Conservation (phyloP, 495 filamentous ascomycete species). For the Annulohypoxylon nitens region DNA sequence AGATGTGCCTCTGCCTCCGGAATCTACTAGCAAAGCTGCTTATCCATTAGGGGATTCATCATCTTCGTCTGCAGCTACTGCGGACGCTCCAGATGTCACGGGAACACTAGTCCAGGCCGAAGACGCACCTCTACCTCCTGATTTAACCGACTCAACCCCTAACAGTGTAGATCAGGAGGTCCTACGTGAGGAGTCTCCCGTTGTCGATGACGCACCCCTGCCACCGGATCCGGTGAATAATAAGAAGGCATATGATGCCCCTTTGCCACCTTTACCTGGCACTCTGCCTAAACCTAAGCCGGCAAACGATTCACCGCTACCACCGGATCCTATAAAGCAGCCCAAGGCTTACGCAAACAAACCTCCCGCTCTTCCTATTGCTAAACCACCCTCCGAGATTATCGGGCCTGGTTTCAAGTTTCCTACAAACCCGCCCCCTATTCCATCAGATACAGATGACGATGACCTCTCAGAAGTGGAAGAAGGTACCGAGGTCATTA, state of each 20-base stretch:
- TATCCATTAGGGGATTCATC: slow-evolving; percentile 77
- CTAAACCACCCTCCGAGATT: slow-evolving; percentile 33
- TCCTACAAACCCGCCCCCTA: slow-evolving; percentile 46
- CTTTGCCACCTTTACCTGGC: slow-evolving; percentile 56
- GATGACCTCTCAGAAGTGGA: slow-evolving; percentile 60
- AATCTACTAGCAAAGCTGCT: slow-evolving; percentile 75
- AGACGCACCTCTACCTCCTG: slow-evolving; percentile 72
- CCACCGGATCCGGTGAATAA: slow-evolving; percentile 59
- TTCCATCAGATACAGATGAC: slow-evolving; percentile 53
- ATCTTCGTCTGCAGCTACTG: slow-evolving; percentile 67
- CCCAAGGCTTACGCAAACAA: slow-evolving; percentile 41
- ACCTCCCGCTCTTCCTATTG: slow-evolving; percentile 40
- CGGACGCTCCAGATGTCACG: slow-evolving; percentile 57
- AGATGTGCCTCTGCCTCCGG: slow-evolving; percentile 79
- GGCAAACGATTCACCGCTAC: slow-evolving; percentile 38
- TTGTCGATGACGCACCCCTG: slow-evolving; percentile 53
- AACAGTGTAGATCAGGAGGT: slow-evolving; percentile 18
- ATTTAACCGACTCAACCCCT: slow-evolving; percentile 57
- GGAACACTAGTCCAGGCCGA: slow-evolving; percentile 52
- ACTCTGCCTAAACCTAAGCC: slow-evolving; percentile 42
- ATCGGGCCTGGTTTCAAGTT: slow-evolving; percentile 50
- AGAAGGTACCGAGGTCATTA: slow-evolving; percentile 59
- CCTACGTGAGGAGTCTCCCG: slow-evolving; percentile 28
- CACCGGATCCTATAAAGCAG: slow-evolving; percentile 50
- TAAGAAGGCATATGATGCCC: slow-evolving; percentile 53